Conservation (phyloP, 345 rosid species). For the Populus nigra region DNA sequence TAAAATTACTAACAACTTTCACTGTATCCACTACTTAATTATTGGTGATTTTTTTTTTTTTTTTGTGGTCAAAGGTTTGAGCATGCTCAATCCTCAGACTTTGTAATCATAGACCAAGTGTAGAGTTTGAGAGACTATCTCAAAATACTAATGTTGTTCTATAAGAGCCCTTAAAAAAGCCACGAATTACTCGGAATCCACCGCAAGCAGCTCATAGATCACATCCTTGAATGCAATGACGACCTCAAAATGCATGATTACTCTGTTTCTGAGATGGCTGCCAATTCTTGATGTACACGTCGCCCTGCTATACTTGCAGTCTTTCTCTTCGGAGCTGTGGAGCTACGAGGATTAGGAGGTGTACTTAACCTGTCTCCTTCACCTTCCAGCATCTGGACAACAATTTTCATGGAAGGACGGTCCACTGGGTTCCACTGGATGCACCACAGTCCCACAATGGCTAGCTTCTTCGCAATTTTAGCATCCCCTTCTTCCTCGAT, state of each 20-base stretch:
- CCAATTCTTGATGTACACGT: neutral
- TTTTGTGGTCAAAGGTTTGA: too few relatives aligned
- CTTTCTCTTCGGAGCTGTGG: neutral
- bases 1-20: too few relatives aligned
- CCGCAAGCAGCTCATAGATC: neutral
- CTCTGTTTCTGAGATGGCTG: conserved; percentile 2
- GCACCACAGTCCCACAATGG: conserved; percentile 12
- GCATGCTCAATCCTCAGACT: too few relatives aligned
- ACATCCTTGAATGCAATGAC: neutral
- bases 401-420: conserved; percentile 8
- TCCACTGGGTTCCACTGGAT: conserved; percentile 14
- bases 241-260: neutral
- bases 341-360: conserved; percentile 7
- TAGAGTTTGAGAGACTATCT: too few relatives aligned
- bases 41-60: too few relatives aligned
- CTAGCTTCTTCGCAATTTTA: conserved; percentile 1
- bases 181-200: neutral
- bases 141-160: too few relatives aligned
- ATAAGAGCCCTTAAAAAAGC: too few relatives aligned
- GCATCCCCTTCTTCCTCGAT: conserved; percentile 4
- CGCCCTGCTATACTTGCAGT: neutral
- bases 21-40: too few relatives aligned
- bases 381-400: conserved; percentile 14
- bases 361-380: conserved; percentile 4
- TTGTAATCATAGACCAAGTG: too few relatives aligned